Base-by-base conservation (phyloP, 495 filamentous ascomycete species). In the Trichoderma parareesei region DNA sequence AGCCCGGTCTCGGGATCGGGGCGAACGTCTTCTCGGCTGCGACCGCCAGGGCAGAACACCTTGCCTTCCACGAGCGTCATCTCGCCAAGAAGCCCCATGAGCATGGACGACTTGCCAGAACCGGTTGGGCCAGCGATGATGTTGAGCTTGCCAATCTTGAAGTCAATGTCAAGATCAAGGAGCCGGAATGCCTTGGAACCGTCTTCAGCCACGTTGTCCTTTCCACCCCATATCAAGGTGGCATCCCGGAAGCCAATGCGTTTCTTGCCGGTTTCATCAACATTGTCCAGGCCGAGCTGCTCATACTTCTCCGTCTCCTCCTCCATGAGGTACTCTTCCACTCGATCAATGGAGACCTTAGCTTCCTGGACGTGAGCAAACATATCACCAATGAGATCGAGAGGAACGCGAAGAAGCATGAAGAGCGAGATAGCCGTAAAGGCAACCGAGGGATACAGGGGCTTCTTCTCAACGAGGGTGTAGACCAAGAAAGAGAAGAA, bases 321-420 rank as follows among this genome's bases (percentile, higher is more conserved):
- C 72, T 99, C 95, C 63, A 85, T 88, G 62, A 99, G 74, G 72
- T 96, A 99, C 67, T 96, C 89, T 70, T 99, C 94, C 20, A 99
- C 91, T 76, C 95, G 92, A 71, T 96, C 93, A 57, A 99, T 84
- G 1, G 95, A 98, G 40, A 99, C 95, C 78, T 95, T 94, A 10
- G 92, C 91, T 76, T 99, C 95, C 77, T 97, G 92, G 8, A 99
- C 93, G 72, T 97, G 96, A 43, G 95, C 96, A 71, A 99, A 86
- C 95, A 99, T 99, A 72, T 99, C 95, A 57, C 95, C 95, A 5
- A 99, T 81, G 71, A 98, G 95, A 75, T 99, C 95, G 62, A 99
- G 76, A 9, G 95, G 95, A 64, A 96, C 88, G 46, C 95, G 87
- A 38, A 99, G 88, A n/a, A 99, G 85, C 63, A 88, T 91, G 76